Percentiles rank a stretch among this genome's conserved stretches.
Evolutionary conservation across 1,284 basidiomycete genomes (phyloP).

Genomic region (Rhodotorula sp.): DNA sequence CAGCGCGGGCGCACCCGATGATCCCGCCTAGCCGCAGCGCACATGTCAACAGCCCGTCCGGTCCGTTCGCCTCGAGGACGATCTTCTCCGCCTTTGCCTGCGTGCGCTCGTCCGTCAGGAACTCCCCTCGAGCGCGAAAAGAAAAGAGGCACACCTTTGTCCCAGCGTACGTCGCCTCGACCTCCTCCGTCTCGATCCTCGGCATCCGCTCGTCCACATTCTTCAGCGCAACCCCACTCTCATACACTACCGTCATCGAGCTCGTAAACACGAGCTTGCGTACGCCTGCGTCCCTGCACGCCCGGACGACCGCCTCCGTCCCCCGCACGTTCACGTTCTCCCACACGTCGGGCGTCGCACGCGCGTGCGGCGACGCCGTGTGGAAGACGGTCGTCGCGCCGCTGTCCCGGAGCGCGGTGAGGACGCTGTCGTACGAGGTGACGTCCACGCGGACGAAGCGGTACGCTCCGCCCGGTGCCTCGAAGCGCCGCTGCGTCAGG

Average conservation of each 20-base stretch:
- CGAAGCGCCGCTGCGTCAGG: slow-evolving; percentile 65
- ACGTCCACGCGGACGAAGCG: slow-evolving; percentile 62
- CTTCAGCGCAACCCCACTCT: slow-evolving; percentile 71
- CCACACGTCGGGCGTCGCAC: slow-evolving; percentile 70
- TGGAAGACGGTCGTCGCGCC: slow-evolving; percentile 88
- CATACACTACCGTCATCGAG: slow-evolving; percentile 89
- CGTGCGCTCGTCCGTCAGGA: background rate
- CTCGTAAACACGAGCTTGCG: slow-evolving; percentile 93
- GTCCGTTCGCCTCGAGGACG: slow-evolving; percentile 81
- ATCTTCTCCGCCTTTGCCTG: slow-evolving; percentile 77
- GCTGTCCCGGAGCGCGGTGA: slow-evolving; percentile 70
- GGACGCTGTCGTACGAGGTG: slow-evolving; percentile 69
- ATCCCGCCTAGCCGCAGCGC: slow-evolving; percentile 90
- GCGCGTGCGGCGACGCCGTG: slow-evolving; percentile 80
- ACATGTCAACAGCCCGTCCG: slow-evolving; percentile 79
- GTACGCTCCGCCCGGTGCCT: slow-evolving; percentile 49
- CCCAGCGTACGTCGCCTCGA: slow-evolving; percentile 48
- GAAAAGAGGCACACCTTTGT: slow-evolving; percentile 64
- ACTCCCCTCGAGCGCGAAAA: rapidly evolving
- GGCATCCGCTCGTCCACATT: slow-evolving; percentile 87
- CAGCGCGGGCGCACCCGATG: slow-evolving; percentile 70
- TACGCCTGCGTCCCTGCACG: slow-evolving; percentile 68
- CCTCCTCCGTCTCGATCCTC: slow-evolving; percentile 59
- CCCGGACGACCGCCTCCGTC: slow-evolving; percentile 79
- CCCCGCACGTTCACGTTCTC: slow-evolving; percentile 93